A percentile compares a stretch with the other conserved stretches of the same genome.
Conservation (phyloP, 495 filamentous ascomycete genomes). For the Acidiella bohemica region DNA sequence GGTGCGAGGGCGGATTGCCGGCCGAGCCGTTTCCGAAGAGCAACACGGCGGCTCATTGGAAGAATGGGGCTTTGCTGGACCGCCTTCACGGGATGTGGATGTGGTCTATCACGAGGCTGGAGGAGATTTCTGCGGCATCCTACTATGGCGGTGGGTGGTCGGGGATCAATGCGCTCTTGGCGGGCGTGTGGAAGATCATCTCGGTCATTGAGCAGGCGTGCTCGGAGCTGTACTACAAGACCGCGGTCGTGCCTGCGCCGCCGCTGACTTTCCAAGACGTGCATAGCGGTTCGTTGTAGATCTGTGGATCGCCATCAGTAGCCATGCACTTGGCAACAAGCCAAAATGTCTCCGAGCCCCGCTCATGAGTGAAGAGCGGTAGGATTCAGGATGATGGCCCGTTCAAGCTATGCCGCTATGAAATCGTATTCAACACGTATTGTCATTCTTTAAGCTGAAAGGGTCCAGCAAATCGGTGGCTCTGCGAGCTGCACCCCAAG, state of each 20-base stretch:
- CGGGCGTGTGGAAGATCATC: slow-evolving; percentile 1
- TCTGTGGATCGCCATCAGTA: no score
- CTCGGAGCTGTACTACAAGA: slow-evolving; percentile 11
- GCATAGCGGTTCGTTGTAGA: no score
- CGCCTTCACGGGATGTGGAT: slow-evolving; percentile 6
- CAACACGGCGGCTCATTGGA: slow-evolving; percentile 14
- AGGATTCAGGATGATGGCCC: no score
- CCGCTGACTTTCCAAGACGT: no score
- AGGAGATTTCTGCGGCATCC: slow-evolving; percentile 4
- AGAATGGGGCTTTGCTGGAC: slow-evolving; percentile 4
- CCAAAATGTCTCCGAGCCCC: no score
- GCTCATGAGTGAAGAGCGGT: no score
- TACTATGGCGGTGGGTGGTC: slow-evolving; percentile 6
- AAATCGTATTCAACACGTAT: no score
- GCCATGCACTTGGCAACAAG: no score
- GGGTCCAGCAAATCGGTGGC: no score
- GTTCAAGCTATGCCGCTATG: neutral
- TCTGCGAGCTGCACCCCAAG: no score
- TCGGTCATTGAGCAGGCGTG: slow-evolving; percentile 12
- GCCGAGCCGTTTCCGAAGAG: slow-evolving; percentile 9
- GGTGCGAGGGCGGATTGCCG: slow-evolving; percentile 6
- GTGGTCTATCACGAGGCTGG: slow-evolving; percentile 9
- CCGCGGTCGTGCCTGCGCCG: no score
- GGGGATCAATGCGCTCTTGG: neutral
- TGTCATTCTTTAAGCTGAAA: neutral